Conservation (phyloP, 768 basidiomycete species). For the Leccinum fibrillosum region DNA sequence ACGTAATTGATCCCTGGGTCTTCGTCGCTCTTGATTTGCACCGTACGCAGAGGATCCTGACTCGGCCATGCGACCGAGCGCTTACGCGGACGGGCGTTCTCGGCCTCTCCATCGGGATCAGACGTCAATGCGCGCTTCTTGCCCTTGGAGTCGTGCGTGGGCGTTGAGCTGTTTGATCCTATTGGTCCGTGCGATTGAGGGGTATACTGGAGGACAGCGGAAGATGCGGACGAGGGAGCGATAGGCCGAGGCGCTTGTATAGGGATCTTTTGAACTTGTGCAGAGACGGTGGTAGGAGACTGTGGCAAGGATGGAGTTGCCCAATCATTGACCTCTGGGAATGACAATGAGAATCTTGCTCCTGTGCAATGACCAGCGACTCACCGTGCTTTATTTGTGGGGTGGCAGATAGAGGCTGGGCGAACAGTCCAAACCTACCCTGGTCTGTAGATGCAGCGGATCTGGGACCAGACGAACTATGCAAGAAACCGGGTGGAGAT, state of each 20-base stretch:
- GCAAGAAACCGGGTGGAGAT: conserved; percentile 34
- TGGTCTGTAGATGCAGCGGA: conserved; percentile 16
- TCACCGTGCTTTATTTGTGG: conserved; percentile 31
- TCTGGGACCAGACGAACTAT: conserved; percentile 28
- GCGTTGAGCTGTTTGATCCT: conserved; percentile 25
- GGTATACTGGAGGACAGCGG: conserved; percentile 33
- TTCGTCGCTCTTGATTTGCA: conserved; percentile 43
- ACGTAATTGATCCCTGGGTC: conserved; percentile 47
- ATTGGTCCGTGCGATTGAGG: conserved; percentile 13
- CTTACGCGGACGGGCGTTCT: conserved; percentile 32
- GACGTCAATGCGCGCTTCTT: conserved; percentile 38
- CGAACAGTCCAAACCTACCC: conserved; percentile 17
- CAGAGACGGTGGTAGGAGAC: conserved; percentile 14
- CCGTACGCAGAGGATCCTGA: conserved; percentile 36
- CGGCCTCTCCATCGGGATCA: conserved; percentile 21
- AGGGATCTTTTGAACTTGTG: conserved; percentile 15
- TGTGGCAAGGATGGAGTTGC: conserved; percentile 14
- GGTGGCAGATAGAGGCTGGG: conserved; percentile 16
- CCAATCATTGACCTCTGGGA: conserved; percentile 26
- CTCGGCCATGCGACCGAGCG: conserved; percentile 48
- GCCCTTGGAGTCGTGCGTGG: conserved; percentile 28
- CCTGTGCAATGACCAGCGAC: not conserved
- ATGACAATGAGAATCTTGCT: not conserved
- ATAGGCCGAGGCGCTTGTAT: conserved; percentile 32
- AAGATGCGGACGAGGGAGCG: conserved; percentile 27